Evolutionary conservation across 805 yeast genomes (phyloP).

Genomic region (Hanseniaspora clermontiae): DNA sequence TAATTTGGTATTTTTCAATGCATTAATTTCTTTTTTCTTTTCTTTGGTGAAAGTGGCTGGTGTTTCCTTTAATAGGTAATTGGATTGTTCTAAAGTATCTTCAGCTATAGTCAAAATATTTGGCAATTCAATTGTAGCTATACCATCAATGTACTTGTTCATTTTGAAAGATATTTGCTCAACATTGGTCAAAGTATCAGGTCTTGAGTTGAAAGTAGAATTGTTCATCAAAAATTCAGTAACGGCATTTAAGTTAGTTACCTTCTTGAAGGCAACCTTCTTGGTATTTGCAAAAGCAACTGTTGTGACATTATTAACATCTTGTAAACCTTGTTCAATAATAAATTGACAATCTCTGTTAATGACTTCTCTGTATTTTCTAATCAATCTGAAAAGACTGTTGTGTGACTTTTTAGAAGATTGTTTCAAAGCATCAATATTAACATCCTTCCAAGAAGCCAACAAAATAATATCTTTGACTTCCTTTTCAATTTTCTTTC

Average conservation of each 20-base stretch:
- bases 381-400: conserved; percentile 65
- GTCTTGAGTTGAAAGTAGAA: conserved; percentile 42
- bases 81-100: conserved; percentile 45
- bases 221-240: conserved; percentile 14
- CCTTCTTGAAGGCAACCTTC: conserved; percentile 8
- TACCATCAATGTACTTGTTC: conserved; percentile 33
- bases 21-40: conserved; percentile 54
- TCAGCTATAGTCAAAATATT: conserved; percentile 42
- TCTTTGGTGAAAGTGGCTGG: conserved; percentile 62
- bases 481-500: conserved; percentile 57
- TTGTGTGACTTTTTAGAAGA: conserved; percentile 85
- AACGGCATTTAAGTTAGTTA: conserved; percentile 26
- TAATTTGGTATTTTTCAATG: conserved; percentile 69
- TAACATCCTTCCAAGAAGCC: conserved; percentile 96
- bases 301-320: neutral
- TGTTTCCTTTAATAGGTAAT: conserved; percentile 57
- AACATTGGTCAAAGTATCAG: conserved; percentile 42
- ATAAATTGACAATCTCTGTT: conserved; percentile 38
- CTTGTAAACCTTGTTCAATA: conserved; percentile 48
- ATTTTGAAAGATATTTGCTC: conserved; percentile 43
- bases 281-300: conserved; percentile 14
- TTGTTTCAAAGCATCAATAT: conserved; percentile 82
- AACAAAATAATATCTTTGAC: conserved; percentile 71
- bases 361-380: conserved; percentile 62
- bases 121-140: conserved; percentile 32